Evolutionary conservation across 768 basidiomycete species (phyloP), one percentile per base, ranked within the genome.

Genomic region (Rhodotorula sphaerocarpa): DNA sequence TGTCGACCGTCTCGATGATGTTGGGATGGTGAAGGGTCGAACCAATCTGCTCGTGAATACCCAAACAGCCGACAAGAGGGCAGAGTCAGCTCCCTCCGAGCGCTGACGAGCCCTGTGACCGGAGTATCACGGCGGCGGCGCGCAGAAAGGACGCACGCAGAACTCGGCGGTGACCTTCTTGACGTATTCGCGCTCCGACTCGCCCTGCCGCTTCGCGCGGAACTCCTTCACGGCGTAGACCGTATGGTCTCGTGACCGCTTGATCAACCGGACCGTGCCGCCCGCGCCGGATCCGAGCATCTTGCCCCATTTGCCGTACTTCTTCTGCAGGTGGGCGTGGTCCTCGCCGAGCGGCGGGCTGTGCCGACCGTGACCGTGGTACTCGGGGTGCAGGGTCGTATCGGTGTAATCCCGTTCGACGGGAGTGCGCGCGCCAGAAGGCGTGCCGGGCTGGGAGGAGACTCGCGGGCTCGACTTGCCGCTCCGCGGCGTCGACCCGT

Each of bases 91-190:
- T n/a, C n/a, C n/a, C n/a, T n/a, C n/a, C n/a, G n/a, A n/a, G n/a
- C n/a, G n/a, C n/a, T n/a, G 21, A 18, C 27, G 14, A 25, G 56
- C 12, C 36, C n/a, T n/a, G n/a, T n/a, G n/a, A n/a, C n/a, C n/a
- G n/a, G n/a, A n/a, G n/a, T n/a, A n/a, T n/a, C 27, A 45, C 30
- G 31, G 41, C 44, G 36, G 27, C 33, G 36, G 16, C 33, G 30
- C n/a, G n/a, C 16, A 30, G 23, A 41, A 20, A 46, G 48, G 27
- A 36, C 95, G 91, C 23, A 97, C 92, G 71, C 93, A 99, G 74
- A 99, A 99, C 76, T 99, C 95, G 31, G 93, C 93, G 2, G 92
- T 95, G 60, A 97, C 92, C 78, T 99, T 97, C 79, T 96, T 93
- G 84, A 96, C 90, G 75, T 97, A 99, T 79, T 99, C 95, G 77